Percentiles rank a stretch among this genome's conserved stretches.
phyloP scores from a whole-genome alignment of 2,329 filamentous ascomycete species.

The Xylariaceae sp. region DNA sequence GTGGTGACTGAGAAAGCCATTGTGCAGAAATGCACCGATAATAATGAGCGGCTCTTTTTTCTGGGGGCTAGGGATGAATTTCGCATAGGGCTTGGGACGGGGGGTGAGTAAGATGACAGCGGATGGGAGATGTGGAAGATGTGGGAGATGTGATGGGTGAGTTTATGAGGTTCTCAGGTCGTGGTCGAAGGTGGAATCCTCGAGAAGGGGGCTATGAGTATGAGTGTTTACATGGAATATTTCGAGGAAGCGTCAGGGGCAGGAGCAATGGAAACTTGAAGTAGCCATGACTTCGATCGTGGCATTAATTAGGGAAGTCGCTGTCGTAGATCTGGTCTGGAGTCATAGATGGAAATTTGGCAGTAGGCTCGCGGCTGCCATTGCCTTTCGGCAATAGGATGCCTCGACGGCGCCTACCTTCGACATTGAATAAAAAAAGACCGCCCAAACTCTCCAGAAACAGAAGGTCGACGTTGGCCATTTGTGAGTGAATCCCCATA shows the following conservation, averaged over 20 bases:
- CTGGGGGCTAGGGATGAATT: neutral
- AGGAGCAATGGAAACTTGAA: neutral
- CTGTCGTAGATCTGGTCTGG: neutral
- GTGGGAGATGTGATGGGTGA: neutral
- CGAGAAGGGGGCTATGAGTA: neutral
- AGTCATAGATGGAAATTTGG: no score
- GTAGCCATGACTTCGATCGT: neutral
- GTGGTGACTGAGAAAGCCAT: constrained; percentile 5
- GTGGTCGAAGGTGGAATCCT: neutral
- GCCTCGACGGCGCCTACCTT: no score
- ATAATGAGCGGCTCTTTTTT: neutral
- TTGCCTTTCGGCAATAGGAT: no score
- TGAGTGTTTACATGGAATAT: neutral
- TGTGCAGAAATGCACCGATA: neutral
- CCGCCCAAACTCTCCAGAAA: no score
- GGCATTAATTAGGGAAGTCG: neutral
- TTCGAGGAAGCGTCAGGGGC: neutral
- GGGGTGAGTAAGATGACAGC: neutral
- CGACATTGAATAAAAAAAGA: no score
- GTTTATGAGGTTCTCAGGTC: neutral
- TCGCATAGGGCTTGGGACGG: neutral
- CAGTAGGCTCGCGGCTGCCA: no score
- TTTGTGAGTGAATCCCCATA: no score
- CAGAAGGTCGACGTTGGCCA: no score
- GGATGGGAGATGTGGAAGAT: neutral